Base-by-base conservation (phyloP, 805 yeast genomes). In the Kazachstania taianensis region DNA sequence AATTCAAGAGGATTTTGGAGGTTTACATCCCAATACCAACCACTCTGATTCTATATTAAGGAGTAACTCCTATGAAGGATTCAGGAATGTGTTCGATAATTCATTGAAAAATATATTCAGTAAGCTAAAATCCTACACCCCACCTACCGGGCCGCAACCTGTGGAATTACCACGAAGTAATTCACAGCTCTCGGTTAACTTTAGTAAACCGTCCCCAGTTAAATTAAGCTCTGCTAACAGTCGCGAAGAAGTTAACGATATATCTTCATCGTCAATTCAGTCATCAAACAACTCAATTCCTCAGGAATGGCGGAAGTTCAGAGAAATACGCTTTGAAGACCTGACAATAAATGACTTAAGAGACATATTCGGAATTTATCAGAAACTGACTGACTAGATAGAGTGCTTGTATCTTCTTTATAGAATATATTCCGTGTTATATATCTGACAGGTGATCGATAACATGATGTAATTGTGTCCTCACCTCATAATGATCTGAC, bases 91-190 rank as follows among this genome's bases (percentile, higher is more conserved):
- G 5, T 44, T 56, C 28, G 61, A 55, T 30, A 37, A 50, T 5
- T 55, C 61, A 2, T 40, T 57, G 22, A 50, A 50, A 32, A 53
- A 50, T 27, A 46, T 56, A 9, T 38, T 57, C 14, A 55, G 54
- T 7, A 52, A 51, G 32, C 48, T 57, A n/a, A 52, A 49, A 34
- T 45, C 58, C 3, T 53, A 55, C 25, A 48, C 57, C 7, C 57
- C 60, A 14, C 53, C 59, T n/a, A n/a, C 25, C n/a, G 27, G 14
- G 14, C 7, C 18, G 4, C 13, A 3, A 12, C 13, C 20, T n/a
- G 16, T 10, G 7, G 24, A 30, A 9, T 35, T 38, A 31, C 44
- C 44, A 30, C 42, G 43, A 35, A 45, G 48, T 29, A 28, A 37
- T 5, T 46, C 52, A 4, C 44, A 41, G 20, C 27, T 37, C 24